Evolutionary conservation across 139 green algal genomes (phyloP).

Genomic region (Chlorella ohadii): DNA sequence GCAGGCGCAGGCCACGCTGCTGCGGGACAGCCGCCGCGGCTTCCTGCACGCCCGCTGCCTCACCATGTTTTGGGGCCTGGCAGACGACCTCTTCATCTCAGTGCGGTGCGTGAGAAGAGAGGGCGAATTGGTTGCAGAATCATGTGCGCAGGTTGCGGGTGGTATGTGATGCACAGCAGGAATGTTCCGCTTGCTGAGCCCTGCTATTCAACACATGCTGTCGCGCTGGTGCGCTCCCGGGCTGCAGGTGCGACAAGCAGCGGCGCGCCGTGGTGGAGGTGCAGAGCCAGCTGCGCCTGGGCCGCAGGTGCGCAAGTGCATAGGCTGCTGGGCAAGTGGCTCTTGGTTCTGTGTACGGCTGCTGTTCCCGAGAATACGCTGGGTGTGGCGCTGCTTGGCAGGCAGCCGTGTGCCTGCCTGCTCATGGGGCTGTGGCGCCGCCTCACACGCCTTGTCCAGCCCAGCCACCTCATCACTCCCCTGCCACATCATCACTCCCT

Average conservation of each 20-base stretch:
- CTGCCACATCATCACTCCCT: too few species aligned
- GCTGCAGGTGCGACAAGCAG: conserved; percentile 28
- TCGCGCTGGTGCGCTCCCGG: not conserved
- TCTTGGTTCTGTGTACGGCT: too few species aligned
- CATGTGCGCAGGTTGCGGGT: too few species aligned
- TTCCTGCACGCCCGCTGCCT: conserved; percentile 40
- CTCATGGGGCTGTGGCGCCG: too few species aligned
- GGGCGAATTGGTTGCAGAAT: not conserved
- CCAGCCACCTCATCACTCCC: too few species aligned
- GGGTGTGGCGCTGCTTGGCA: too few species aligned
- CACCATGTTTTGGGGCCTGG: conserved; percentile 38
- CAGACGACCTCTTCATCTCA: conserved; percentile 15
- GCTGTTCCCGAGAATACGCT: too few species aligned
- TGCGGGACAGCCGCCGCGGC: conserved; percentile 2
- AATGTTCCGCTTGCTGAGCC: too few species aligned
- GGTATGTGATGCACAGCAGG: too few species aligned
- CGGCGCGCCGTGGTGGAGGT: conserved; percentile 27
- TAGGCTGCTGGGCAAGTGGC: too few species aligned
- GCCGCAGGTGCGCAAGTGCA: not conserved
- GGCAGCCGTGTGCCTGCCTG: too few species aligned
- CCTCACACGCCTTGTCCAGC: too few species aligned
- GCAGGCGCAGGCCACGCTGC: conserved; percentile 20
- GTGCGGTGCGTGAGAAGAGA: not conserved
- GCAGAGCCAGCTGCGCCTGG: conserved; percentile 41
- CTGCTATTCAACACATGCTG: not conserved